Base-by-base conservation (phyloP, 148 eudicot genomes). In the Euryodendron excelsum region DNA sequence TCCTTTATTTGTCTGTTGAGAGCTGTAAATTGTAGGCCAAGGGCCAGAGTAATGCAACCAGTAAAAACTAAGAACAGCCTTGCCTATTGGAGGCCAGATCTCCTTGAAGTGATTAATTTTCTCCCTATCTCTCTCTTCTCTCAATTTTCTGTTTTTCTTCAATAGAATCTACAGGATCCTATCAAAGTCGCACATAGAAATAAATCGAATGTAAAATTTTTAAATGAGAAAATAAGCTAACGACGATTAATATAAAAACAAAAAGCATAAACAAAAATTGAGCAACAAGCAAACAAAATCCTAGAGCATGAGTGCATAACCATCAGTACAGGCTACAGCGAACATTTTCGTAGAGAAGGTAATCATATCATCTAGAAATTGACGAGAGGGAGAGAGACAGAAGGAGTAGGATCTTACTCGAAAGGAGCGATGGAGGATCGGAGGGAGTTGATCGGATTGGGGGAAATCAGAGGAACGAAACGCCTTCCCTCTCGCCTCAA, bases 401-500 rank as follows among this genome's bases (percentile, higher is more conserved):
- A 48, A 48, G 18, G 13, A 9, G 20, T 0, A 48, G 50, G 59
- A 79, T 79, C 64, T 17, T 66, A 80, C 78, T 80, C 45, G 68
- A 71, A 30, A 52, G 82, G 72, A 62, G 82, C 36, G 25, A 79
- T 53, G 30, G 80, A 36, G 28, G 78, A 80, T n/a, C 74, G 77
- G 73, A 74, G 52, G 7, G 61, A 23, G 55, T 61, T 79, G 80
- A 68, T 37, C 4, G 80, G 74, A 31, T 56, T 62, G 21, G 82
- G 48, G 27, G 78, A 66, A 30, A 80, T 58, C 18, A 74, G n/a
- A 21, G 76, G 61, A 18, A 48, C 72, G 65, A 73, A 74, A 10
- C 78, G 82, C 55, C 64, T 53, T 64, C 73, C 66, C 62, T 80
- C 82, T 61, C 78, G 77, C 56, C 82, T 74, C 41, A 80, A 67